These are phyloP conservation scores for Aspergillus kassunensis DNA, from an alignment of 495 filamentous ascomycete species.

Conservation along the genomic window DNA sequence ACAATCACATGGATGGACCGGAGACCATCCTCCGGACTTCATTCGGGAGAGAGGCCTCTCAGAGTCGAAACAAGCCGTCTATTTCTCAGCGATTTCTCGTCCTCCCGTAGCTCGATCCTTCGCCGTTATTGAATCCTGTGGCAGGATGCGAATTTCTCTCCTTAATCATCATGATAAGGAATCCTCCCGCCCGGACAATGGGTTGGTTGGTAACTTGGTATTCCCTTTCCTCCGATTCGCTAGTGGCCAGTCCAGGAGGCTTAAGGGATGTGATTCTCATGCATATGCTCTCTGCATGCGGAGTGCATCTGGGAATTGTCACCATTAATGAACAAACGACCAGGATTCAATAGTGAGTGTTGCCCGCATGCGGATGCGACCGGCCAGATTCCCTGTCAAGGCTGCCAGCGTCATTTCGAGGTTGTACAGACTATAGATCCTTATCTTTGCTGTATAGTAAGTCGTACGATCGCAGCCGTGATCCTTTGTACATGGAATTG, in stretches of 20 bases:
- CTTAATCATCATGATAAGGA: background rate
- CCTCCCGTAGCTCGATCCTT: constrained; percentile 5
- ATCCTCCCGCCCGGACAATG: no score
- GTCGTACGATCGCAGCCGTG: background rate
- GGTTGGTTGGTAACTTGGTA: background rate
- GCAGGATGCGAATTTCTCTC: background rate
- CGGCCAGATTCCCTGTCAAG: constrained; percentile 13
- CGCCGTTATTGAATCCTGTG: background rate
- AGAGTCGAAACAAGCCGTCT: background rate
- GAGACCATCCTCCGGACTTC: background rate
- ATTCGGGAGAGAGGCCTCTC: background rate
- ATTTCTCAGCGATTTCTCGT: constrained; percentile 5
- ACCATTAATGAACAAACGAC: background rate
- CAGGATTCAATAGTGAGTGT: background rate
- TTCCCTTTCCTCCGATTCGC: constrained; percentile 1
- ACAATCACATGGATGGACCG: background rate
- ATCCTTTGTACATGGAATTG: no score
- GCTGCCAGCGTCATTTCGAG: background rate
- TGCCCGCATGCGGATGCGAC: constrained; percentile 14
- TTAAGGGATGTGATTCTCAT: constrained; percentile 3
- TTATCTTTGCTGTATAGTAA: no score
- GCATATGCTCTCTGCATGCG: constrained; percentile 19
- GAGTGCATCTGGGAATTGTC: constrained; percentile 12
- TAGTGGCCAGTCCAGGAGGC: background rate
- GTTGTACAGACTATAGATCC: no score